phyloP scores from a whole-genome alignment of 192 early-diverging fungal genomes.

The Backusella parvicylindrica region DNA sequence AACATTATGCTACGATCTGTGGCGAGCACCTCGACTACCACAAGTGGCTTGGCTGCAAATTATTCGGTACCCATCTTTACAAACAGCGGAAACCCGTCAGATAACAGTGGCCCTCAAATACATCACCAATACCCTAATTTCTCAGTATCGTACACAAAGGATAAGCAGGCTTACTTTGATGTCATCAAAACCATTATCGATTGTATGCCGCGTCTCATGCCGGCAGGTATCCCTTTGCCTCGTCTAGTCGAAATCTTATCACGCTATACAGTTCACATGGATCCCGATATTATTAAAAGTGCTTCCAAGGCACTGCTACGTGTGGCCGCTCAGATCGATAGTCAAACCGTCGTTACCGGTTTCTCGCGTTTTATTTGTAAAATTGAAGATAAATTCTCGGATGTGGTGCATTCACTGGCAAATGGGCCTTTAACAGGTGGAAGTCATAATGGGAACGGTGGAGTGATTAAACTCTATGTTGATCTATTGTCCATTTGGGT shows the following conservation, averaged over 20 bases:
- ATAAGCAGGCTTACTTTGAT: conserved; percentile 62
- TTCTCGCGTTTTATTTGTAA: conserved; percentile 48
- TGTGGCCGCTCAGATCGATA: conserved; percentile 58
- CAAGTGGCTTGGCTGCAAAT: conserved; percentile 11
- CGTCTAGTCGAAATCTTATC: conserved; percentile 78
- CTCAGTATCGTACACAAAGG: conserved; percentile 47
- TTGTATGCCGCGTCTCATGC: conserved; percentile 65
- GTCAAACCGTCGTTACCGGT: conserved; percentile 47
- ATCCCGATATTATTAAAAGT: conserved; percentile 71
- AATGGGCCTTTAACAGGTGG: conserved; percentile 25
- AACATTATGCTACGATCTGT: conserved; percentile 21
- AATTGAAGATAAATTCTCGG: conserved; percentile 51
- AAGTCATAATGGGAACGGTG: conserved; percentile 30
- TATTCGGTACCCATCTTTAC: conserved; percentile 28
- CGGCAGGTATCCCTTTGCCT: conserved; percentile 55
- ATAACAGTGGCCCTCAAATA: conserved; percentile 30
- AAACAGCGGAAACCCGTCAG: neutral
- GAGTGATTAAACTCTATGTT: conserved; percentile 63
- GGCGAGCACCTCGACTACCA: neutral
- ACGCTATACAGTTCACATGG: conserved; percentile 80
- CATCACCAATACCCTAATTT: conserved; percentile 46
- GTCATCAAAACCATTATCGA: conserved; percentile 70
- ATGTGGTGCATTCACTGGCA: conserved; percentile 33
- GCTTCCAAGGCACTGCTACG: conserved; percentile 62
- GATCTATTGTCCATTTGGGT: conserved; percentile 60